Percentiles rank a stretch among this genome's conserved stretches.
These are phyloP conservation scores for Alternaria sp. DNA, from an alignment of 2,329 filamentous ascomycete genomes.

Conservation along the genomic window DNA sequence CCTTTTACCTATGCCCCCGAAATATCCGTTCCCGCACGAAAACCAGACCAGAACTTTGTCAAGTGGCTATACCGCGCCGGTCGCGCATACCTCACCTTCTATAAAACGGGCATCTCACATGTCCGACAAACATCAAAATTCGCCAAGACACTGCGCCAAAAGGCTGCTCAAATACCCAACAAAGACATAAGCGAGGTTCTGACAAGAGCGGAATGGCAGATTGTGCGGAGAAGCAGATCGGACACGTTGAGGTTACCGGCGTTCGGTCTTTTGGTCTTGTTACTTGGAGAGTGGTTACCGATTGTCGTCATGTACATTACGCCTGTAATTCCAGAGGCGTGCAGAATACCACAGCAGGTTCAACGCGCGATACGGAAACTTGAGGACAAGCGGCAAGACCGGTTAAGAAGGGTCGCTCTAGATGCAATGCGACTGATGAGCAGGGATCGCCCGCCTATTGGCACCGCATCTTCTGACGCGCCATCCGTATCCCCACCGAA, in stretches of 20 bases:
- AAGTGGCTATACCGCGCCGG: conserved; percentile 69
- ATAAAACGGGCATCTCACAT: conserved; percentile 82
- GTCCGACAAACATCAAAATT: conserved; percentile 71
- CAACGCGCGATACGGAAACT: conserved; percentile 63
- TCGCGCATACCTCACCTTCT: conserved; percentile 82
- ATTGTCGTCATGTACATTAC: conserved; percentile 76
- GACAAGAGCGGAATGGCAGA: conserved; percentile 74
- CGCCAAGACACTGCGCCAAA: conserved; percentile 56
- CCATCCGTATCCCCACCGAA: not conserved
- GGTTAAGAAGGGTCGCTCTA: conserved; percentile 22
- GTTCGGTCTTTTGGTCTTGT: conserved; percentile 76
- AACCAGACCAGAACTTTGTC: conserved; percentile 56
- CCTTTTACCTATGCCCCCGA: conserved; percentile 74
- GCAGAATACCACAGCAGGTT: conserved; percentile 81
- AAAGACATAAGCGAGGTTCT: conserved; percentile 39
- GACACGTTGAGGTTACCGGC: conserved; percentile 81
- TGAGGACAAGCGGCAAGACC: conserved; percentile 52
- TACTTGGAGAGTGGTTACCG: conserved; percentile 88
- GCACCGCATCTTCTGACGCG: not conserved
- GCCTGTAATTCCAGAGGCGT: conserved; percentile 79
- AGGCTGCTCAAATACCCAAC: conserved; percentile 12
- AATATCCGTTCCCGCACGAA: conserved; percentile 68
- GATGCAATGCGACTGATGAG: conserved; percentile 29
- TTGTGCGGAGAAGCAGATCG: conserved; percentile 71
- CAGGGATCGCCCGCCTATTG: conserved; percentile 16